phyloP scores from a whole-genome alignment of 129 eudicot species.

The Flaveria linearis region DNA sequence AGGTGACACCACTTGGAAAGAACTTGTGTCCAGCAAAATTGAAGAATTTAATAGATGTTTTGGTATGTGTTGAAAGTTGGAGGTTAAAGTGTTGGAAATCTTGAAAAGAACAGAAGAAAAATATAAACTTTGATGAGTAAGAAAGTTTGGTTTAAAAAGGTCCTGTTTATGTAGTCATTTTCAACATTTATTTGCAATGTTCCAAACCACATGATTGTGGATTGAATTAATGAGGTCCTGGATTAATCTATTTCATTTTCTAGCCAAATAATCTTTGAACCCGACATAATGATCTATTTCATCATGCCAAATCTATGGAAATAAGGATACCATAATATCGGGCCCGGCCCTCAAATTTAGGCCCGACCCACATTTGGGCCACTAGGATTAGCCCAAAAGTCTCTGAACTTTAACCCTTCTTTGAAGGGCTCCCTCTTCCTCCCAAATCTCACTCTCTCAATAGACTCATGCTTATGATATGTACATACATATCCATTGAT shows the following conservation, averaged over 20 bases:
- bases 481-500: too few relatives aligned
- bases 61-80: neutral
- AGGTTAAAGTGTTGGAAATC: slow-evolving; percentile 3
- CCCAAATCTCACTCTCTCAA: too few relatives aligned
- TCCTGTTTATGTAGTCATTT: slow-evolving; percentile 35
- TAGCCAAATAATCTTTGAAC: slow-evolving; percentile 6
- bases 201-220: slow-evolving; percentile 43
- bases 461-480: too few relatives aligned
- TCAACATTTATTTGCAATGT: slow-evolving; percentile 34
- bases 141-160: slow-evolving; percentile 25
- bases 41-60: slow-evolving; percentile 13
- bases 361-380: neutral
- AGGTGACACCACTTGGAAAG: slow-evolving; percentile 16
- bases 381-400: neutral
- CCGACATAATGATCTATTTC: neutral
- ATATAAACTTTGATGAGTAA: slow-evolving; percentile 4
- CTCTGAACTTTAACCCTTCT: too few relatives aligned
- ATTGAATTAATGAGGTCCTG: slow-evolving; percentile 34
- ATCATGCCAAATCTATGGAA: neutral
- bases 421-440: too few relatives aligned
- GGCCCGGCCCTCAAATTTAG: neutral
- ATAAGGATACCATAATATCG: neutral
- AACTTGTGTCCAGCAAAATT: slow-evolving; percentile 16
- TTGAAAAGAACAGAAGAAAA: slow-evolving; percentile 25
- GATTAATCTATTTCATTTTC: slow-evolving; percentile 24